These are phyloP conservation scores for Termitomyces sp. DNA, from an alignment of 768 basidiomycete genomes.

Conservation along the genomic window DNA sequence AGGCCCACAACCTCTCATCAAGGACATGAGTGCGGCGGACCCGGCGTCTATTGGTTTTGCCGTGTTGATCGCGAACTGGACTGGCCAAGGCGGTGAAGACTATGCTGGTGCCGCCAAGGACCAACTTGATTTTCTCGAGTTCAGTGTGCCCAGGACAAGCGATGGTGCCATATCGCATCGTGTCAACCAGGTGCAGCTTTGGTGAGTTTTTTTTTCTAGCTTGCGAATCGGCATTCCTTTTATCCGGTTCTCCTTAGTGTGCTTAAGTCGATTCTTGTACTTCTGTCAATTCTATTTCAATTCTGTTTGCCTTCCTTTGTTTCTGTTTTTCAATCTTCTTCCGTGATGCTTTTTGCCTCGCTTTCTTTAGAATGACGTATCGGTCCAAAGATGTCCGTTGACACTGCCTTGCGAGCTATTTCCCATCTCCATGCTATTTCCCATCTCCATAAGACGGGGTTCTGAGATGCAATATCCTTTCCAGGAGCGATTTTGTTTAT, in stretches of 20 bases:
- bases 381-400: not conserved
- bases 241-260: not conserved
- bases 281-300: not conserved
- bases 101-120: slow-evolving; percentile 62
- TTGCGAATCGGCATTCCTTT: not conserved
- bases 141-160: slow-evolving; percentile 52
- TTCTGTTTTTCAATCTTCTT: not conserved
- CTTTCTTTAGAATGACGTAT: not conserved
- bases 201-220: slow-evolving; percentile 37
- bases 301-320: not conserved
- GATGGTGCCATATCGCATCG: slow-evolving; percentile 87
- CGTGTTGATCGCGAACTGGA: slow-evolving; percentile 58
- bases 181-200: slow-evolving; percentile 63
- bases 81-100: slow-evolving; percentile 40
- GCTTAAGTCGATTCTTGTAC: too few species aligned
- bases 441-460: not conserved
- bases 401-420: not conserved
- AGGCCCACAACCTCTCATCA: slow-evolving; percentile 57
- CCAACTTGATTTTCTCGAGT: slow-evolving; percentile 63
- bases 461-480: not conserved
- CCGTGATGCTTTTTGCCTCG: not conserved
- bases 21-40: slow-evolving; percentile 65
- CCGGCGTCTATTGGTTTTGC: slow-evolving; percentile 77
- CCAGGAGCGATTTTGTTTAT: slow-evolving; percentile 76
- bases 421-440: not conserved